Base-by-base conservation (phyloP, 2,329 filamentous ascomycete genomes). In the Drechslerella coelobrocha region DNA sequence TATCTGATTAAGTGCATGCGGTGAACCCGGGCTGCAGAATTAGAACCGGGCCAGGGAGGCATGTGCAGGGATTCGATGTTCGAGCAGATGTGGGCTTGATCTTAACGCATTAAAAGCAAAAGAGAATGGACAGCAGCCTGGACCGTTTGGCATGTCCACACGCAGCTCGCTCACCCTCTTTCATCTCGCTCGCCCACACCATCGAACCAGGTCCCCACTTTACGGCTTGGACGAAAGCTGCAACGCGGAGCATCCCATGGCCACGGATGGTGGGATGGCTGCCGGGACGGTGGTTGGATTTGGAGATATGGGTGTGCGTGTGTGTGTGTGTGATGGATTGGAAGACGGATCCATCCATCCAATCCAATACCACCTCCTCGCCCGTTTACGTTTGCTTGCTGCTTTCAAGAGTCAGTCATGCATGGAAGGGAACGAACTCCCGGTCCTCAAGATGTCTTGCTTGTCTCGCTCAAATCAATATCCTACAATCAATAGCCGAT, bases 351-450 rank as follows among this genome's bases (percentile, higher is more conserved):
- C 41, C 10, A 23, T 19, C 41, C 41, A 45, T 45, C 41, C 41
- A 45, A 45, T 45, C 41, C 41, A 19, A 19, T 17, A 6, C 14
- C n/a, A n/a, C n/a, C n/a, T n/a, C 9, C 41, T 19, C 19, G 9
- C 14, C 17, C 17, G 41, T 8, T 19, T 9, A 14, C 19, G 14
- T 19, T 19, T 12, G n/a, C 37, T 41, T 7, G 14, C 41, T n/a
- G 41, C 5, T n/a, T 45, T 45, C n/a, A 14, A 77, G 73, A 3
- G 80, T n/a, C n/a, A n/a, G n/a, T n/a, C 76, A 1, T 80, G 81
- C 3, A 79, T 65, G 31, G 77, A 77, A 63, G 80, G 7, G 7
- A 10, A 19, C 43, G 4, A 19, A 48, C n/a, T n/a, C n/a, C n/a
- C n/a, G n/a, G n/a, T n/a, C n/a, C n/a, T n/a, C n/a, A n/a, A n/a